Evolutionary conservation across 169 alveolate species (phyloP), one percentile per base, ranked within the genome.

Genomic region (Plasmodium reichenowi): DNA sequence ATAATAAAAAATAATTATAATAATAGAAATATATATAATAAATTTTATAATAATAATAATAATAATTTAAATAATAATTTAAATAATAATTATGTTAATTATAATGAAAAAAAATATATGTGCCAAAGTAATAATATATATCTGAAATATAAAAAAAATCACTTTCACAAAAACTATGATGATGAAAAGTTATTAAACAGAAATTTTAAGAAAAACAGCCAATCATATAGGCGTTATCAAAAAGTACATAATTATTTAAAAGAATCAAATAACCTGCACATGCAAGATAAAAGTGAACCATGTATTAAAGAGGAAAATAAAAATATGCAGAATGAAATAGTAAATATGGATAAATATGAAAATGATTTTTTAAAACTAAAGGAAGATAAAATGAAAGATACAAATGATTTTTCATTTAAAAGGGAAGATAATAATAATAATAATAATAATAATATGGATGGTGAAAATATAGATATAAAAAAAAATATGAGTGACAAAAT

Each of bases 81-180:
- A 71, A 58, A 50, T 58, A 63, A 50, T 43, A 64, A 22, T 26
- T 64, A 63, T 70, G 58, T 38, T 9, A 78, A 50, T 78, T 32
- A 72, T 56, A 54, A 72, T 56, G 10, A 26, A 72, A 56, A 71
- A 24, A 26, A 22, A 20, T 12, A 70, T 48, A 70, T 7, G 15
- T 13, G 48, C 20, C 22, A 48, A 12, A 17, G 54, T 17, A 50
- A 50, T 50, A 48, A 20, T 71, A 15, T 2, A 9, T 22, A 13
- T 50, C 10, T 17, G 54, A 26, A 22, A n/a, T 50, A 50, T 43
- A 50, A 64, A 26, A 50, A 71, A 3, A 71, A 50, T 20, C 50
- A 20, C 22, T 50, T 20, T 50, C 4, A 13, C 15, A 71, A 48
- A 22, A 48, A n/a, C 8, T 71, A n/a, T 71, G 20, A 9, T 62